These are phyloP conservation scores for Cicer bijugum DNA, from an alignment of 306 rosid genomes.

Conservation along the genomic window DNA sequence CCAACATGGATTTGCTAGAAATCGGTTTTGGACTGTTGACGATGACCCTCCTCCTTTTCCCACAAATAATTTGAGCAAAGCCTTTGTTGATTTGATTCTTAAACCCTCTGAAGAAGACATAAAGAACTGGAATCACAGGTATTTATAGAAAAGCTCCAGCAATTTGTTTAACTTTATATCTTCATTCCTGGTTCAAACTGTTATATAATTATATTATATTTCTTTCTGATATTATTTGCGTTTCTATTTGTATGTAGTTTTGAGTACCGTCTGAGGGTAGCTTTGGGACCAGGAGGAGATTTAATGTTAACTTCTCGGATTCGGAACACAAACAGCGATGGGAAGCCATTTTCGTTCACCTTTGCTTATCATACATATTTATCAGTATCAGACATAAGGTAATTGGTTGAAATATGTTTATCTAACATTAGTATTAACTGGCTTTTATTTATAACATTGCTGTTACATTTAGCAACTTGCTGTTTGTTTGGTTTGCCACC, in stretches of 20 bases:
- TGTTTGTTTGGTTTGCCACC: conserved; percentile 15
- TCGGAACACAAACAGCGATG: conserved; percentile 83
- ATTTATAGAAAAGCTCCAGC: conserved; percentile 18
- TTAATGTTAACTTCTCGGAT: conserved; percentile 86
- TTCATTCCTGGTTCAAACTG: conserved; percentile 11
- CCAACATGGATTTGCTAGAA: conserved; percentile 88
- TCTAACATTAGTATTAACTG: conserved; percentile 20
- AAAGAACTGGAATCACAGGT: conserved; percentile 90
- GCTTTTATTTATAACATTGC: conserved; percentile 15
- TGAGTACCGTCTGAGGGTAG: conserved; percentile 86
- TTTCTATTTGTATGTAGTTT: conserved; percentile 60
- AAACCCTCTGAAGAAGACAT: conserved; percentile 76
- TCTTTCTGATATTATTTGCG: conserved; percentile 28
- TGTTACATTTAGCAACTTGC: conserved; percentile 33
- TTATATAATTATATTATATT: conserved; percentile 14
- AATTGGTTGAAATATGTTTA: conserved; percentile 36
- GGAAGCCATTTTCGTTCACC: conserved; percentile 90
- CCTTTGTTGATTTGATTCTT: conserved; percentile 85
- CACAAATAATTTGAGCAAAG: conserved; percentile 58
- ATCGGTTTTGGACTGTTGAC: conserved; percentile 73
- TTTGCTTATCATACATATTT: conserved; percentile 95
- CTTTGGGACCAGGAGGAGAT: conserved; percentile 94
- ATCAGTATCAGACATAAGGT: conserved; percentile 93
- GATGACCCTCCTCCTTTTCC: conserved; percentile 74
- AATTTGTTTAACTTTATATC: not conserved